phyloP scores from a whole-genome alignment of 495 filamentous ascomycete species.

The Neurospora africana region DNA sequence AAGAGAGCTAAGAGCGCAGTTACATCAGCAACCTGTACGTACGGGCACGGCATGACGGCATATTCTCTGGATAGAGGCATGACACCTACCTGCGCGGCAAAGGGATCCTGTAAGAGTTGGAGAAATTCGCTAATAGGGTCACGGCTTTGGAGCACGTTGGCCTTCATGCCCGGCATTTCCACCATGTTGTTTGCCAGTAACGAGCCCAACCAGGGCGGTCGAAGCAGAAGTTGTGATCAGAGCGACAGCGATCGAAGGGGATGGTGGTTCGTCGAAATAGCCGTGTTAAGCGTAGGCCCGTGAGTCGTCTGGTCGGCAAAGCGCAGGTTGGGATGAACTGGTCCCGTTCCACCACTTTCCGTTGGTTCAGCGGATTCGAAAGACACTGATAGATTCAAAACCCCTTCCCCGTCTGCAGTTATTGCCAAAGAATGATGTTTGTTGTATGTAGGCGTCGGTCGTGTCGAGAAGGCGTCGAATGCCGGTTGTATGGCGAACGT shows the following conservation, averaged over 20 bases:
- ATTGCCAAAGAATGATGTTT: not conserved
- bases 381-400: not conserved
- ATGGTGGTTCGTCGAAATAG: not conserved
- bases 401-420: not conserved
- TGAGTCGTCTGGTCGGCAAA: not conserved
- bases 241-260: not conserved
- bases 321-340: not conserved
- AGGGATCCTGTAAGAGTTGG: slow-evolving; percentile 38
- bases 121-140: slow-evolving; percentile 26
- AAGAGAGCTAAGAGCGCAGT: slow-evolving; percentile 17
- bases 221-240: slow-evolving; percentile 4
- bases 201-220: slow-evolving; percentile 5
- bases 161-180: slow-evolving; percentile 9
- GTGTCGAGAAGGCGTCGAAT: not conserved
- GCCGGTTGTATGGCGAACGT: not conserved
- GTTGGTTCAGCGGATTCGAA: not conserved
- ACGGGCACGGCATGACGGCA: not conserved
- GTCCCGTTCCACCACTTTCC: not conserved
- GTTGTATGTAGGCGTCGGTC: not conserved
- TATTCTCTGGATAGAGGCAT: not conserved
- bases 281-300: not conserved
- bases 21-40: not conserved
- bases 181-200: slow-evolving; percentile 12
- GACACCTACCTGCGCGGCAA: slow-evolving; percentile 30
- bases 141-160: slow-evolving; percentile 12